Percentiles rank a stretch among this genome's conserved stretches.
Evolutionary conservation across 257 asterid species (phyloP).

Genomic region (Parsonsia alboflavescens): DNA sequence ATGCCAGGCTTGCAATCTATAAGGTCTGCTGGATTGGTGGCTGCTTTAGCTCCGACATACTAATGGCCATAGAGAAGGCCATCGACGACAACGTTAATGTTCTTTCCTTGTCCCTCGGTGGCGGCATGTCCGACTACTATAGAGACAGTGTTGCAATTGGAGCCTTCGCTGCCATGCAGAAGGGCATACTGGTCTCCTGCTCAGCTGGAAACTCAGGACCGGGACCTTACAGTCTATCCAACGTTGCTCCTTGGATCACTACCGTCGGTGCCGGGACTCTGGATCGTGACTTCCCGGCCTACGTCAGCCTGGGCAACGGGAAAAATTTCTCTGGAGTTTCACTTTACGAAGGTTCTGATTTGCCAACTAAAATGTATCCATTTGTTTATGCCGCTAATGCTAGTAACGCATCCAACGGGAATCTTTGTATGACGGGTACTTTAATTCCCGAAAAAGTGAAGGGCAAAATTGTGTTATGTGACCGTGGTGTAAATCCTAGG

Average conservation of each 20-base stretch:
- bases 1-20: conserved; percentile 66
- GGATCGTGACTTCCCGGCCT: conserved; percentile 90
- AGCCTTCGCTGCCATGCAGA: conserved; percentile 79
- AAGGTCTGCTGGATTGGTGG: conserved; percentile 88
- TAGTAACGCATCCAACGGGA: conserved; percentile 54
- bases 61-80: conserved; percentile 81
- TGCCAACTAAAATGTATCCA: conserved; percentile 49
- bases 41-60: conserved; percentile 74
- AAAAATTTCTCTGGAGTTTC: conserved; percentile 71
- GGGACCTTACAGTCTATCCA: conserved; percentile 45
- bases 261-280: conserved; percentile 91
- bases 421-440: conserved; percentile 65
- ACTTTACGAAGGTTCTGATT: conserved; percentile 33
- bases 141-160: conserved; percentile 62
- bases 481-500: conserved; percentile 58
- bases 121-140: conserved; percentile 52
- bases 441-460: conserved; percentile 50
- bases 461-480: conserved; percentile 68
- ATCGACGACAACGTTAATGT: conserved; percentile 67
- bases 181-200: conserved; percentile 73
- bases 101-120: conserved; percentile 74
- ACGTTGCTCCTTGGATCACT: conserved; percentile 88
- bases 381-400: conserved; percentile 77
- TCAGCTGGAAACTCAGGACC: conserved; percentile 94
- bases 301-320: conserved; percentile 69